A percentile compares a stretch with the other conserved stretches of the same genome.
phyloP scores from a whole-genome alignment of 371 early-diverging fungal genomes.

The Basidiobolus meristosporus region DNA sequence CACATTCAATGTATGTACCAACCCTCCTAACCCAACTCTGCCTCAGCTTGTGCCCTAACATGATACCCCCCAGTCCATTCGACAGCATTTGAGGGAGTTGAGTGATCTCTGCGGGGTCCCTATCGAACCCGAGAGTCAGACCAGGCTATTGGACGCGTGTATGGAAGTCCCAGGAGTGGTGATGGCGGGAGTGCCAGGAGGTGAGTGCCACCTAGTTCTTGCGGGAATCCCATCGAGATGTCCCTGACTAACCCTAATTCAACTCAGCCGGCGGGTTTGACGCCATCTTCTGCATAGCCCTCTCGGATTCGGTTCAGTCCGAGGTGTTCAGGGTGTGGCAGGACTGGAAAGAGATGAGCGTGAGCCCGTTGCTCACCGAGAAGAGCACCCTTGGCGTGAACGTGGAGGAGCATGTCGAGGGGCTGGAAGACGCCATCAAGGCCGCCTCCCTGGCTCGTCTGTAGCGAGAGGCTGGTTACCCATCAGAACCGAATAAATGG shows the following conservation, averaged over 20 bases:
- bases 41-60: neutral
- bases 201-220: constrained; percentile 13
- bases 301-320: constrained; percentile 21
- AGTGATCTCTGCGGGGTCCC: constrained; percentile 55
- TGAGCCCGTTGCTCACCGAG: constrained; percentile 41
- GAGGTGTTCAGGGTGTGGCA: constrained; percentile 40
- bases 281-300: constrained; percentile 77
- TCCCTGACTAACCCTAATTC: neutral
- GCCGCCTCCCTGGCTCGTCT: too few species aligned
- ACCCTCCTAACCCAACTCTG: too few species aligned
- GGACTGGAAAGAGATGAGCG: constrained; percentile 45
- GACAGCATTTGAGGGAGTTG: constrained; percentile 39
- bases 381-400: too few species aligned
- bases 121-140: constrained; percentile 80
- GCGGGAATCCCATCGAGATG: neutral
- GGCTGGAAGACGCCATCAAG: too few species aligned
- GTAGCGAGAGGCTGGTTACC: too few species aligned
- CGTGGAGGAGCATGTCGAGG: too few species aligned
- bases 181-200: constrained; percentile 89
- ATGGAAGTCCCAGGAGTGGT: constrained; percentile 53
- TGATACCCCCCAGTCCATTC: constrained; percentile 8
- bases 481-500: too few species aligned
- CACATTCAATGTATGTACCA: neutral
- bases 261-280: constrained; percentile 89
- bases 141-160: constrained; percentile 61